Evolutionary conservation across 805 yeast species (phyloP).

Genomic region (Osmozyma mogii): DNA sequence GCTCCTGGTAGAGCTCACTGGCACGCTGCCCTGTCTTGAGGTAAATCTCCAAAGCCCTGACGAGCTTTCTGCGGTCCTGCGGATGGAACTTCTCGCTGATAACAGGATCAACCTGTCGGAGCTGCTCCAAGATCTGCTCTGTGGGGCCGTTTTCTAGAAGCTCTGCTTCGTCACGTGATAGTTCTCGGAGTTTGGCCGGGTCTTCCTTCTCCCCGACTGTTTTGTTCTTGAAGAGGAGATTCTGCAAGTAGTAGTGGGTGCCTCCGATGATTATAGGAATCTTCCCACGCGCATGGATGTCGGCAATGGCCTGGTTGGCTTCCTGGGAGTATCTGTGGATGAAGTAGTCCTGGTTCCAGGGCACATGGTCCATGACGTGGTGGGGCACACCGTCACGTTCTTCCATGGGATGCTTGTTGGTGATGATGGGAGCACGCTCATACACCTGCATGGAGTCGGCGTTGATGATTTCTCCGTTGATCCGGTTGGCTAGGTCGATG

Average conservation of each 20-base stretch:
- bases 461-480: constrained; percentile 85
- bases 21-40: constrained; percentile 60
- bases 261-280: constrained; percentile 91
- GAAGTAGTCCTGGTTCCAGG: constrained; percentile 74
- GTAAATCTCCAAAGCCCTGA: constrained; percentile 75
- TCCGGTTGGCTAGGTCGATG: constrained; percentile 66
- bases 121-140: constrained; percentile 38
- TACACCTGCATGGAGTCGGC: constrained; percentile 98
- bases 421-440: constrained; percentile 59
- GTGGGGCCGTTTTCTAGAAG: constrained; percentile 52
- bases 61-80: constrained; percentile 70
- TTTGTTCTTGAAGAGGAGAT: constrained; percentile 62
- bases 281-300: constrained; percentile 60
- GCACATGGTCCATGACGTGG: constrained; percentile 79
- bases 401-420: constrained; percentile 83
- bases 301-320: constrained; percentile 54
- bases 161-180: constrained; percentile 20
- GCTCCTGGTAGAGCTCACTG: constrained; percentile 62
- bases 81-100: constrained; percentile 86
- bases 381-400: constrained; percentile 75
- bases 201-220: constrained; percentile 37
- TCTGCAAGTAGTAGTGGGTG: constrained; percentile 87
- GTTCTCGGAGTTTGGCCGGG: constrained; percentile 21
- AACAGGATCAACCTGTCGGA: constrained; percentile 55
- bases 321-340: constrained; percentile 73